Evolutionary conservation across 2,329 filamentous ascomycete species (phyloP).

Genomic region (Seiridium unicorne): DNA sequence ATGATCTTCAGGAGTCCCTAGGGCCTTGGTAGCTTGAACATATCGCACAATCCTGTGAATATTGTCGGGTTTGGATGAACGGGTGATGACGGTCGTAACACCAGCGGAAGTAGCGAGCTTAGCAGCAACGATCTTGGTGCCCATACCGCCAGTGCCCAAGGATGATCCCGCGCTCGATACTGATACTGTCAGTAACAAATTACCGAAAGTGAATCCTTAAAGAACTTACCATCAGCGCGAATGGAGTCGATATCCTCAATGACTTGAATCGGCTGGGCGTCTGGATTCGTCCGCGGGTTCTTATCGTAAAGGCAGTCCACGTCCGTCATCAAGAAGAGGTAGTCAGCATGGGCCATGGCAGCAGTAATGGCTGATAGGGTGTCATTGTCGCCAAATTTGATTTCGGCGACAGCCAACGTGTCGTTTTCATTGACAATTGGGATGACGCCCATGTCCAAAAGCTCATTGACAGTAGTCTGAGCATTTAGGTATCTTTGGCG

Average conservation of each 20-base stretch:
- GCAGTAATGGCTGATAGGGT: conserved; percentile 95
- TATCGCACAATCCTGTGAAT: conserved; percentile 84
- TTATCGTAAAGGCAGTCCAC: conserved; percentile 97
- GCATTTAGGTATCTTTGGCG: conserved; percentile 94
- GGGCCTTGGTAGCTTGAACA: conserved; percentile 60
- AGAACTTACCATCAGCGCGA: conserved; percentile 68
- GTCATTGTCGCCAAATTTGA: conserved; percentile 99
- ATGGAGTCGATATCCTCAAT: conserved; percentile 84
- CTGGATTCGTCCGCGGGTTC: conserved; percentile 81
- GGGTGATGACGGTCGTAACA: conserved; percentile 93
- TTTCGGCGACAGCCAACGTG: conserved; percentile 93
- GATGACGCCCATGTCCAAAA: conserved; percentile 92
- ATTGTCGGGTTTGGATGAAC: conserved; percentile 90
- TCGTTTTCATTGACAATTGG: conserved; percentile 99
- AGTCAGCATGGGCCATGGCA: conserved; percentile 95
- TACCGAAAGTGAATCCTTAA: neutral
- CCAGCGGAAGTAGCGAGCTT: conserved; percentile 89
- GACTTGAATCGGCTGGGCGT: conserved; percentile 87
- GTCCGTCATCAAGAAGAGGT: conserved; percentile 97
- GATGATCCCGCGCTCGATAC: conserved; percentile 87
- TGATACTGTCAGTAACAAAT: conserved; percentile 24
- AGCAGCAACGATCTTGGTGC: conserved; percentile 93
- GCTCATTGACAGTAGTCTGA: conserved; percentile 88
- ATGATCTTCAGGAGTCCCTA: conserved; percentile 22
- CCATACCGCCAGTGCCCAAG: conserved; percentile 94